Conservation (phyloP, 805 yeast genomes). For the Starmerella geochares region DNA sequence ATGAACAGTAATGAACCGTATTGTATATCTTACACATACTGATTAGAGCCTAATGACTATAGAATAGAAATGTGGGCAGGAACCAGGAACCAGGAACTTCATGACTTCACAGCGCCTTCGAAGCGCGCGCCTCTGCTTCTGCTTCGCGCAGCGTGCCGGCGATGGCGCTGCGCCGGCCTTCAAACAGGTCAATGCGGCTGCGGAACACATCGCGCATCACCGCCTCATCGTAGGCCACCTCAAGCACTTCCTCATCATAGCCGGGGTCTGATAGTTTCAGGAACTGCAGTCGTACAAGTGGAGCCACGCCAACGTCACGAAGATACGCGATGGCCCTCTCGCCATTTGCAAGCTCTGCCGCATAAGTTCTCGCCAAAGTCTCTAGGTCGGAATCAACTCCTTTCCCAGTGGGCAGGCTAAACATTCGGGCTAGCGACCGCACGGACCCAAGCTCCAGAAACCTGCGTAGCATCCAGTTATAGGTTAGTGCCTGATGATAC, state of each 20-base stretch:
- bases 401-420: background rate
- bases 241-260: slow-evolving; percentile 4
- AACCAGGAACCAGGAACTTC: no score
- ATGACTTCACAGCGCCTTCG: no score
- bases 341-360: background rate
- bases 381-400: background rate
- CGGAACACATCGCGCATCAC: background rate
- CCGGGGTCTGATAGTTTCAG: background rate
- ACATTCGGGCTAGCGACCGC: background rate
- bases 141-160: slow-evolving; percentile 12
- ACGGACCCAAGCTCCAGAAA: slow-evolving; percentile 7
- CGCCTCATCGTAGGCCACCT: slow-evolving; percentile 5
- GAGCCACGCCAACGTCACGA: slow-evolving; percentile 4
- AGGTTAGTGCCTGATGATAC: slow-evolving; percentile 30
- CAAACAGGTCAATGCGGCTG: slow-evolving; percentile 16
- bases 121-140: background rate
- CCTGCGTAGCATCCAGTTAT: slow-evolving; percentile 23
- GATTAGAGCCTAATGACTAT: slow-evolving; percentile 1
- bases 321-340: background rate
- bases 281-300: slow-evolving; percentile 9
- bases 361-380: background rate
- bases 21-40: background rate
- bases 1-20: slow-evolving; percentile 4
- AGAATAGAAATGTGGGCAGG: background rate
- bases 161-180: slow-evolving; percentile 12